Evolutionary conservation across 2,329 filamentous ascomycete species (phyloP).

Genomic region (Aspergillus fumigatus): DNA sequence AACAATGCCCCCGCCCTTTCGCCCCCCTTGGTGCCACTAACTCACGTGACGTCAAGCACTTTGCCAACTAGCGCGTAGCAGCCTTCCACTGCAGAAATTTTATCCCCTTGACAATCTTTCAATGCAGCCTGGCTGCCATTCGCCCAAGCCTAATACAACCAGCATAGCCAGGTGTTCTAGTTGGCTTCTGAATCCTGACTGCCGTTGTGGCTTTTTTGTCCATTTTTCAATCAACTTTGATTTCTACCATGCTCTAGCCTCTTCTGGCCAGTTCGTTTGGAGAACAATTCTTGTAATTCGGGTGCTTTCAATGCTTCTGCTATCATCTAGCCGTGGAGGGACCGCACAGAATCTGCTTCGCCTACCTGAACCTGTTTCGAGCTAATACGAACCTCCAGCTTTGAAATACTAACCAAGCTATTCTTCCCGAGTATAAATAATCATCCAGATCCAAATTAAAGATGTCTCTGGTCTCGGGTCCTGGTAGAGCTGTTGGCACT

Average conservation of each 20-base stretch:
- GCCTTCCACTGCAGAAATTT: neutral
- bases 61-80: neutral
- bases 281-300: neutral
- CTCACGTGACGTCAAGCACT: constrained; percentile 4
- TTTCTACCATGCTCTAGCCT: neutral
- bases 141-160: neutral
- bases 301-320: neutral
- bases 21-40: neutral
- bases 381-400: neutral
- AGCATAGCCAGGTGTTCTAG: neutral
- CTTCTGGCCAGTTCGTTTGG: neutral
- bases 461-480: constrained; percentile 60
- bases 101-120: neutral
- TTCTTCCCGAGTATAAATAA: neutral
- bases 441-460: neutral
- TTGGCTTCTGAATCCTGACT: neutral
- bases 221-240: neutral
- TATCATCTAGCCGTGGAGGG: neutral
- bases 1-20: constrained; percentile 4
- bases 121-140: neutral
- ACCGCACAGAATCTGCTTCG: neutral
- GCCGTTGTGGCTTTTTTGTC: neutral
- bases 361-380: neutral
- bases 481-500: constrained; percentile 48
- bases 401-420: neutral